These are phyloP conservation scores for Saccharomycopsis javanensis DNA, from an alignment of 805 yeast genomes.

Conservation along the genomic window DNA sequence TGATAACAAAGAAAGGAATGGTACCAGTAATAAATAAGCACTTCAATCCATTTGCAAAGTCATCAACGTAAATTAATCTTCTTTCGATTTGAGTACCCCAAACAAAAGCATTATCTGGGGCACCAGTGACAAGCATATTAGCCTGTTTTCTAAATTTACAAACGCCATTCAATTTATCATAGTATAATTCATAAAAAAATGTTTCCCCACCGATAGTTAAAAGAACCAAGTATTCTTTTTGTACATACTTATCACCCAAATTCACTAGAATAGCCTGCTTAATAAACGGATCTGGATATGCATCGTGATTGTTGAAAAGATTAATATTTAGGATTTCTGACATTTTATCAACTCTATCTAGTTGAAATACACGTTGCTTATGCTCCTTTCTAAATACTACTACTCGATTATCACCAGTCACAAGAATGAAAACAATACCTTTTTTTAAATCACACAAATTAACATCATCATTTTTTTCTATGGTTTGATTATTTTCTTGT, in stretches of 20 bases:
- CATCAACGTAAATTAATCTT: constrained; percentile 48
- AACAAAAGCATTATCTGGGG: constrained; percentile 69
- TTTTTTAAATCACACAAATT: constrained; percentile 12
- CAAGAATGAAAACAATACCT: constrained; percentile 14
- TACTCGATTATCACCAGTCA: constrained; percentile 65
- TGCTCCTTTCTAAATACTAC: constrained; percentile 51
- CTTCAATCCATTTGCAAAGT: constrained; percentile 43
- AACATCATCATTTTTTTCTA: neutral
- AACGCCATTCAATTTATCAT: constrained; percentile 34
- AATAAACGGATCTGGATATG: constrained; percentile 29
- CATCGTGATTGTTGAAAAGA: constrained; percentile 18
- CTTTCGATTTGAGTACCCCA: constrained; percentile 63
- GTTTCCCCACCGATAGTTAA: constrained; percentile 79
- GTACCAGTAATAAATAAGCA: constrained; percentile 66
- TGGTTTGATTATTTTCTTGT: neutral
- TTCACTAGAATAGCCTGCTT: constrained; percentile 57
- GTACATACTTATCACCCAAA: constrained; percentile 47
- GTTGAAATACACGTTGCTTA: constrained; percentile 30
- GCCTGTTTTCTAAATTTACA: constrained; percentile 35
- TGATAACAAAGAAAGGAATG: constrained; percentile 59
- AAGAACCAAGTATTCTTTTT: constrained; percentile 58
- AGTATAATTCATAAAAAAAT: constrained; percentile 49
- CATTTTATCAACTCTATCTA: constrained; percentile 30
- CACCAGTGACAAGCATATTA: constrained; percentile 51
- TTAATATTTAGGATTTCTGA: constrained; percentile 23